Evolutionary conservation across 2,329 filamentous ascomycete species (phyloP).

Genomic region (Penicillium sp.): DNA sequence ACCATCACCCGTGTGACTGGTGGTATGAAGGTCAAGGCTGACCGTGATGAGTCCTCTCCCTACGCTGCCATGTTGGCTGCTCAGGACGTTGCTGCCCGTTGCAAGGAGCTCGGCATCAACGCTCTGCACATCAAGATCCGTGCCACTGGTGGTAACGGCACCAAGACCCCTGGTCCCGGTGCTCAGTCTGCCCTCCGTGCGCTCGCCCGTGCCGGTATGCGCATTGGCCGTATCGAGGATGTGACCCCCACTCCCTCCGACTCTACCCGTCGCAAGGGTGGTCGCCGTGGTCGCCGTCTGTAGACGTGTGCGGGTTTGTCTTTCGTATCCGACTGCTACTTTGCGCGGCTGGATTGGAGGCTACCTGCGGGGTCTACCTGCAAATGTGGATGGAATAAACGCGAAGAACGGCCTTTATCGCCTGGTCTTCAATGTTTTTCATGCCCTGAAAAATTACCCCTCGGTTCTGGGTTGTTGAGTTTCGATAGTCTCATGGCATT

Average conservation of each 20-base stretch:
- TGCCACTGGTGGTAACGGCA: slow-evolving; percentile 98
- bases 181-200: slow-evolving; percentile 98
- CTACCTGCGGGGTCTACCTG: slow-evolving; percentile 31
- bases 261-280: slow-evolving; percentile 99
- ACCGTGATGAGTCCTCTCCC: slow-evolving; percentile 98
- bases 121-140: slow-evolving; percentile 99
- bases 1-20: slow-evolving; percentile 99
- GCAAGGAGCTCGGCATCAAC: slow-evolving; percentile 80
- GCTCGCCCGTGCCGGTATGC: slow-evolving; percentile 98
- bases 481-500: slow-evolving; percentile 21
- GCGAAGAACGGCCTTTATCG: slow-evolving; percentile 49
- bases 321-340: slow-evolving; percentile 28
- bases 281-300: slow-evolving; percentile 99
- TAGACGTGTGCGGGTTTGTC: slow-evolving; percentile 52
- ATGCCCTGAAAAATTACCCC: slow-evolving; percentile 31
- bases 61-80: slow-evolving; percentile 99
- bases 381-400: slow-evolving; percentile 47
- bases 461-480: slow-evolving; percentile 20
- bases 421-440: slow-evolving; percentile 48
- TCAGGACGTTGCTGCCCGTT: slow-evolving; percentile 91
- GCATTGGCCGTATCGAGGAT: slow-evolving; percentile 99
- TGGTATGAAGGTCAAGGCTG: slow-evolving; percentile 99
- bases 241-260: slow-evolving; percentile 98
- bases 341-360: slow-evolving; percentile 31
- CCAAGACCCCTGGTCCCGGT: slow-evolving; percentile 99